A percentile compares a stretch with the other conserved stretches of the same genome.
These are phyloP conservation scores for Amylocarpus encephaloides DNA, from an alignment of 2,329 filamentous ascomycete genomes.

Conservation along the genomic window DNA sequence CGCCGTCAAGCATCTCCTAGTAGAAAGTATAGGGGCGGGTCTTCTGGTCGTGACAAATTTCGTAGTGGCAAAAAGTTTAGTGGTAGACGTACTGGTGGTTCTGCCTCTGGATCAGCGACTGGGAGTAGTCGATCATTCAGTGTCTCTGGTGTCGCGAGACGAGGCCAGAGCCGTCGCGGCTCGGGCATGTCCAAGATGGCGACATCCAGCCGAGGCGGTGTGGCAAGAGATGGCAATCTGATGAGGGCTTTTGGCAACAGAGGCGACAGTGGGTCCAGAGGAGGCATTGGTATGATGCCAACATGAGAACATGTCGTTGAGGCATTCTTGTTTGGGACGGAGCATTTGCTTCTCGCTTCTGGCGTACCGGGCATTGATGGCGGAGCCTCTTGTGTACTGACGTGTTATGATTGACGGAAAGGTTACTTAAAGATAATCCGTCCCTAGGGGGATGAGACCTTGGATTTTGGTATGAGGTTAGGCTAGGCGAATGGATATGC, in stretches of 20 bases:
- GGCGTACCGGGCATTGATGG: background rate
- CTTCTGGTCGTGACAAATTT: background rate
- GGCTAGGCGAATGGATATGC: background rate
- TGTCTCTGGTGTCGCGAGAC: constrained; percentile 1
- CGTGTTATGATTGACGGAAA: background rate
- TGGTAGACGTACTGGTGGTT: constrained; percentile 7
- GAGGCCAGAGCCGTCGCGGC: background rate
- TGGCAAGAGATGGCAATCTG: background rate
- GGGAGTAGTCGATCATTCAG: background rate
- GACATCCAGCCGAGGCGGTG: background rate
- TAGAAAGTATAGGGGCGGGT: background rate
- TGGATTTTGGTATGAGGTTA: background rate
- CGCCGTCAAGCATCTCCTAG: background rate
- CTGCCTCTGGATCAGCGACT: constrained; percentile 4
- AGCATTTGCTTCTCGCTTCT: background rate
- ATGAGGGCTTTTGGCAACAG: background rate
- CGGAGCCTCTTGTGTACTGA: background rate
- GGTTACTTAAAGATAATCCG: background rate
- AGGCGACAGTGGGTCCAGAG: background rate
- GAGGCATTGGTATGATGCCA: constrained; percentile 12
- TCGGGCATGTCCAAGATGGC: constrained; percentile 1
- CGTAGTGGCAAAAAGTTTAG: constrained; percentile 1
- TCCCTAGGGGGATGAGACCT: background rate
- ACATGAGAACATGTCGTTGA: constrained; percentile 3
- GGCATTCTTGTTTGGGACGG: background rate